Conservation (phyloP, 352 stramenopile genomes). For the Pilasporangium apinafurcum region DNA sequence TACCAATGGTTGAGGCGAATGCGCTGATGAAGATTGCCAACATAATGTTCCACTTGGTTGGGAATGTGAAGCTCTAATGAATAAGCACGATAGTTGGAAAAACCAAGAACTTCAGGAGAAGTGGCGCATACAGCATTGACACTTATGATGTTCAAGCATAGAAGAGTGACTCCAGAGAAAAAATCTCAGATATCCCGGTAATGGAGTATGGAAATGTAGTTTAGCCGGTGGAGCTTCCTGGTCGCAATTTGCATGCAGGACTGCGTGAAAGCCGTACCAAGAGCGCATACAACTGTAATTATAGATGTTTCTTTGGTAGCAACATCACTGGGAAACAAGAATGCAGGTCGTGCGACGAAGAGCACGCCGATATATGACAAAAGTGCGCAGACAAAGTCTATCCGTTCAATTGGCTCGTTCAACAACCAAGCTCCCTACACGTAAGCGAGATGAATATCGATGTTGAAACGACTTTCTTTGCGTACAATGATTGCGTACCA, state of each 20-base stretch:
- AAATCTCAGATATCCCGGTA: constrained; percentile 26
- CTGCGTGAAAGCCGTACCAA: constrained; percentile 38
- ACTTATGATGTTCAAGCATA: constrained; percentile 26
- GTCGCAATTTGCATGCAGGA: constrained; percentile 46
- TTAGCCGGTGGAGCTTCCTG: constrained; percentile 38
- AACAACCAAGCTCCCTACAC: constrained; percentile 34
- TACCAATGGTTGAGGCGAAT: constrained; percentile 39
- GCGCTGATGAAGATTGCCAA: constrained; percentile 33
- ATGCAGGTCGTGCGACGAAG: constrained; percentile 50
- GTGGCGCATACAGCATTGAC: too few relatives aligned
- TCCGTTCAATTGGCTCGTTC: constrained; percentile 29
- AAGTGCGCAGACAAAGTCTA: constrained; percentile 37
- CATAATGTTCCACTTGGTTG: constrained; percentile 17
- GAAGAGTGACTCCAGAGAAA: constrained; percentile 17
- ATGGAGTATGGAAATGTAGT: constrained; percentile 27
- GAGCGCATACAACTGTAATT: constrained; percentile 22
- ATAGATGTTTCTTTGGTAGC: constrained; percentile 8
- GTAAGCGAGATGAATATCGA: too few relatives aligned
- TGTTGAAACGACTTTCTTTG: too few relatives aligned
- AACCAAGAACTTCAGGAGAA: too few relatives aligned
- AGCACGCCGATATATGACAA: constrained; percentile 55
- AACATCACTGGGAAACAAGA: constrained; percentile 27
- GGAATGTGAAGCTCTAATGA: constrained; percentile 9
- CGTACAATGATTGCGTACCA: constrained; percentile 12
- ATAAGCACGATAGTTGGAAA: neutral